Percentiles rank a stretch among this genome's conserved stretches.
Conservation (phyloP, 345 rosid species). For the Adansonia digitata region DNA sequence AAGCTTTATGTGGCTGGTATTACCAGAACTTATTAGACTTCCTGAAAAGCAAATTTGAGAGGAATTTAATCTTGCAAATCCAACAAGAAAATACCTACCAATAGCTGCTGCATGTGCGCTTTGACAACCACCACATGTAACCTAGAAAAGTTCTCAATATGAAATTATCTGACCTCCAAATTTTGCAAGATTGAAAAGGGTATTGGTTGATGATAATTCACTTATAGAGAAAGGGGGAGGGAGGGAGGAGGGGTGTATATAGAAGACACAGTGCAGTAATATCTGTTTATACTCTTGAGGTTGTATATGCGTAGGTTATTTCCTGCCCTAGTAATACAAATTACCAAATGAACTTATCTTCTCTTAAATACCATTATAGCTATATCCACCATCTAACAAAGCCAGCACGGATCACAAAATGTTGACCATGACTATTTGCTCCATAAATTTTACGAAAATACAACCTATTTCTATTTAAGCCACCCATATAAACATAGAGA, state of each 20-base stretch:
- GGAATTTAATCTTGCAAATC: background rate
- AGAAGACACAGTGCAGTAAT: background rate
- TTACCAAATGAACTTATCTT: background rate
- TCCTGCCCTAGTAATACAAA: background rate
- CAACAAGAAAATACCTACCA: constrained; percentile 39
- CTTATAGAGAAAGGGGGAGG: background rate
- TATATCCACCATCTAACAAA: background rate
- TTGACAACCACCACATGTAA: constrained; percentile 95
- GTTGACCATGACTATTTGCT: background rate
- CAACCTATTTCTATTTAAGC: constrained; percentile 2
- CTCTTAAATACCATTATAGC: background rate
- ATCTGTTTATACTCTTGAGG: background rate
- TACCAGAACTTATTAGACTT: background rate
- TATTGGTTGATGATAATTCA: background rate
- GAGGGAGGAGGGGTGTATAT: background rate
- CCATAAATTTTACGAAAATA: background rate
- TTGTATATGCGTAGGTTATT: background rate
- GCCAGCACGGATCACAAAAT: background rate
- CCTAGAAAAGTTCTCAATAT: constrained; percentile 46
- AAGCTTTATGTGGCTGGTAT: background rate
- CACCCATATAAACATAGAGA: constrained; percentile 1
- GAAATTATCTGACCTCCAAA: constrained; percentile 23
- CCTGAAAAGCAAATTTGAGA: background rate
- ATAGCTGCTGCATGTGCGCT: constrained; percentile 89
- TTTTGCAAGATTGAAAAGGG: constrained; percentile 13